Evolutionary conservation across 176 grass and related monocot species (phyloP), one percentile per base, ranked within the genome.

Genomic region (Alloteropsis semialata): DNA sequence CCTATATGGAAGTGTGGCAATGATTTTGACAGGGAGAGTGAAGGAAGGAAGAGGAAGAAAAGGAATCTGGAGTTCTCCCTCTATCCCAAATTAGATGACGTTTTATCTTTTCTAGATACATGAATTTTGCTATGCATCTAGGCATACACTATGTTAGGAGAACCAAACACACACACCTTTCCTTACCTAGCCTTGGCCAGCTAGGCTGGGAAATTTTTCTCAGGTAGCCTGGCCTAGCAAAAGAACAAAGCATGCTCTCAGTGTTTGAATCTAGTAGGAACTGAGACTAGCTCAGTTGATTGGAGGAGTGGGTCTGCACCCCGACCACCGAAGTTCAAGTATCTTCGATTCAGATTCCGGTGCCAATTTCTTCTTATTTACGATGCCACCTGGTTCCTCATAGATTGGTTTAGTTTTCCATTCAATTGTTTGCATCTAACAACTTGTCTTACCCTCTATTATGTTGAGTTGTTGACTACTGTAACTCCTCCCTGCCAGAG

Each of bases 401-500:
- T 55, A 55, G 53, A 8, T 55, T 55, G 22, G 53, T 24, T 55
- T 21, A n/a, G 53, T 25, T 58, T 25, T 27, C 55, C 10, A 2
- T 58, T 58, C 55, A 7, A 25, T 6, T 51, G 32, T 66, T 27
- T 66, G 30, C 37, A 51, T 68, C 14, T 37, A 72, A 19, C 28
- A 21, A 6, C 22, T 66, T 44, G 9, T 74, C 36, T 4, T 76
- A 76, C 8, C 19, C 10, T 72, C 42, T 54, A 22, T 19, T 50
- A n/a, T 49, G 62, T 82, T 79, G 28, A 17, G 22, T 75, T 49
- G 62, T 82, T 79, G 28, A 17, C 29, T 75, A 21, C 38, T 68
- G 39, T 81, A 44, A 69, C 50, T 36, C 17, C 19, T 32, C 5
- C 39, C 37, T 59, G 22, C 62, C 27, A 49, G 7, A 81, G 46